Base-by-base conservation (phyloP, 768 basidiomycete species). In the Boletellus ananiceps region DNA sequence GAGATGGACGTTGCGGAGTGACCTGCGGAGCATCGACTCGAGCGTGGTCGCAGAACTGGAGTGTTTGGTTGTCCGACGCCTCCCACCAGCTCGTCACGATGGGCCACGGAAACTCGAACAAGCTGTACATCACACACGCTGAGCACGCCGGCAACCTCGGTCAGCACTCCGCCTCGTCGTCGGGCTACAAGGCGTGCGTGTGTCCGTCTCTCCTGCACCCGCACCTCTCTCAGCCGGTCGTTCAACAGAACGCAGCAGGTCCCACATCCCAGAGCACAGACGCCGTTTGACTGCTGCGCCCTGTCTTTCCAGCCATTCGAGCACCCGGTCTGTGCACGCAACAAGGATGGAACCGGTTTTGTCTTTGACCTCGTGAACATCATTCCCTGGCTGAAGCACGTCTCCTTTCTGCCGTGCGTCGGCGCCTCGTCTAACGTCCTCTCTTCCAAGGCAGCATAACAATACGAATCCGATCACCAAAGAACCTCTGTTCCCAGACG, bases 351-450 rank as follows among this genome's bases (percentile, higher is more conserved):
- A 47, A 87, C 83, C 6, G 86, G 91, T 32, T 62, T 66, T 50
- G 93, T 95, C 8, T 95, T 92, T 63, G 93, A 95, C 57, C 71
- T 96, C 36, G 78, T 93, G 44, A 94, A 92, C 65, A 94, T 95
- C 59, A 86, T 96, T 40, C 91, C 93, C 27, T 96, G 93, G 86
- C 77, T 97, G 40, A 92, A 95, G 93, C 85, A 62, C 57, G 83
- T 74, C 29, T 31, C 27, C 21, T 40, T 47, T 47, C 14, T 36
- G 33, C 40, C 18, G 44, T 46, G 31, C 41, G 36, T 49, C 41
- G n/a, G 33, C 45, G 27, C 19, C 37, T 47, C 48, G 43, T 42
- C 53, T 57, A 48, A 54, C 45, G 31, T 43, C 21, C 27, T 44
- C 19, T 42, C 16, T 46, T 57, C 57, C 43, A 59, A 92, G 88